Evolutionary conservation across 2,329 filamentous ascomycete species (phyloP).

Genomic region (Aspergillus quadricinctus): DNA sequence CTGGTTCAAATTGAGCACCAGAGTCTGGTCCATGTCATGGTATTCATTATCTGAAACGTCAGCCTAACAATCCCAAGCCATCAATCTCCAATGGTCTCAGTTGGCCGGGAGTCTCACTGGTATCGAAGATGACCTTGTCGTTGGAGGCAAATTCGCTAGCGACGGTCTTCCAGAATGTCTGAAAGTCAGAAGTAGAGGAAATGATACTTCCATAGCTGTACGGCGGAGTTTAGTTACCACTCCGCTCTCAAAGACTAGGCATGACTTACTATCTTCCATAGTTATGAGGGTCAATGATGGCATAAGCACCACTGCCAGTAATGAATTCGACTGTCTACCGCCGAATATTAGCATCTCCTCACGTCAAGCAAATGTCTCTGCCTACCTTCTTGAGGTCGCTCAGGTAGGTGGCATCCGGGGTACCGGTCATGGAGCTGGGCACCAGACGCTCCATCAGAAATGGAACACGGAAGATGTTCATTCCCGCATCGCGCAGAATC

Average conservation of each 20-base stretch:
- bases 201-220: constrained; percentile 20
- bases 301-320: constrained; percentile 48
- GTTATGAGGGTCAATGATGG: constrained; percentile 59
- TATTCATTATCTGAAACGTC: constrained; percentile 55
- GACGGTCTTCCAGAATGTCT: constrained; percentile 54
- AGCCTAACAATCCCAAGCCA: background rate
- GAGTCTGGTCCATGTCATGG: constrained; percentile 57
- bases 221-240: background rate
- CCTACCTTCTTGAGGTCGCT: constrained; percentile 32
- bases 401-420: constrained; percentile 42
- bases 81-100: background rate
- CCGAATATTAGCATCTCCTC: background rate
- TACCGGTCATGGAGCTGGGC: constrained; percentile 41
- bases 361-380: background rate
- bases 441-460: constrained; percentile 55
- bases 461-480: constrained; percentile 56
- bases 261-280: constrained; percentile 42
- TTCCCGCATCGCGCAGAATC: constrained; percentile 49
- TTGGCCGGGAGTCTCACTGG: constrained; percentile 33
- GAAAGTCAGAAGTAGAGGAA: constrained; percentile 49
- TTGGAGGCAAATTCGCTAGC: constrained; percentile 53
- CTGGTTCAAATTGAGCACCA: constrained; percentile 60
- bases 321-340: constrained; percentile 33
- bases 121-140: constrained; percentile 58
- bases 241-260: background rate